These are phyloP conservation scores for Paratinospora sagittata DNA, from an alignment of 164 flowering plant species.

Conservation along the genomic window DNA sequence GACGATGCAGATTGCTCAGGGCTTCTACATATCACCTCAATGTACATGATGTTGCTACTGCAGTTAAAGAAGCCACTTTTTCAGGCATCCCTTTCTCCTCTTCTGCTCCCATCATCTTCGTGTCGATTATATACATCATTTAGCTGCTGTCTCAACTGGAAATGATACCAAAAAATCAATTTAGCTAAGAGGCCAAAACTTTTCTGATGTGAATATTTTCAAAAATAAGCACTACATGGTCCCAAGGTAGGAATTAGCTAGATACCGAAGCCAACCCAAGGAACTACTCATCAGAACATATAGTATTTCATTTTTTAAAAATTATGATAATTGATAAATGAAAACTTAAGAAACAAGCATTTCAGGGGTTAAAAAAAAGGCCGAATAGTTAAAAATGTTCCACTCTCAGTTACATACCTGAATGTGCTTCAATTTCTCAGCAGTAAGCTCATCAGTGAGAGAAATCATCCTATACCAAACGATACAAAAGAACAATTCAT, in stretches of 20 bases:
- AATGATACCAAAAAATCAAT: conserved; percentile 3
- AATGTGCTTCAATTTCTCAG: conserved; percentile 52
- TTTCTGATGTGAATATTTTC: neutral
- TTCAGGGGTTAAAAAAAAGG: neutral
- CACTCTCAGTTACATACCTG: conserved; percentile 40
- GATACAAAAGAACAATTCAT: neutral
- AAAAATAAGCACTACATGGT: too few species aligned
- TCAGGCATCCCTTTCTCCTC: conserved; percentile 9
- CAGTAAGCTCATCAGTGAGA: conserved; percentile 66
- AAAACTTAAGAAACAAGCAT: neutral
- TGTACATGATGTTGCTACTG: conserved; percentile 12
- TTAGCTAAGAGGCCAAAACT: neutral
- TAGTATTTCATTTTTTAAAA: too few species aligned
- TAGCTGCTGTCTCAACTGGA: conserved; percentile 70
- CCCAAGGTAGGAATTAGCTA: too few species aligned
- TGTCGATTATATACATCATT: conserved; percentile 32
- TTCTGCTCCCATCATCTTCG: conserved; percentile 18
- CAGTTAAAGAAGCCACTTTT: neutral
- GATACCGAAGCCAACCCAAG: too few species aligned
- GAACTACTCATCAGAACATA: neutral
- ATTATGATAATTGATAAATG: neutral
- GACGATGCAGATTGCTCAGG: neutral
- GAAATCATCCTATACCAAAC: conserved; percentile 51
- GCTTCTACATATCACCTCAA: conserved; percentile 5
- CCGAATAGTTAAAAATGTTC: neutral